Evolutionary conservation across 2,329 filamentous ascomycete species (phyloP).

Genomic region (Beauveria asiatica): DNA sequence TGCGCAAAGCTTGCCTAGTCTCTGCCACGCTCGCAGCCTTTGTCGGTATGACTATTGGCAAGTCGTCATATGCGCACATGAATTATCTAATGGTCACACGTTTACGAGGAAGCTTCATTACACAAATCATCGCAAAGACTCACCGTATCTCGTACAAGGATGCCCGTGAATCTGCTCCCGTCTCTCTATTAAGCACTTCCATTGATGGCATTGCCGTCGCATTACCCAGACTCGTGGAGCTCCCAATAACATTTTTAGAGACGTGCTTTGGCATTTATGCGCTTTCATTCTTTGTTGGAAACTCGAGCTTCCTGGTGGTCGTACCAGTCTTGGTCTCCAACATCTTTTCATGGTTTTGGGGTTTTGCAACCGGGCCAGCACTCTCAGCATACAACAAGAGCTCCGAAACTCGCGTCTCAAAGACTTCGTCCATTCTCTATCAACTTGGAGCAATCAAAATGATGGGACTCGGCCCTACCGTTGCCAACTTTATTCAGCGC

Average conservation of each 20-base stretch:
- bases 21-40: not conserved
- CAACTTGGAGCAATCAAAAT: constrained; percentile 6
- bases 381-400: not conserved
- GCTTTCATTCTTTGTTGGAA: not conserved
- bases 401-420: not conserved
- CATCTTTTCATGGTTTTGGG: constrained; percentile 3
- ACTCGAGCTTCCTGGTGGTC: not conserved
- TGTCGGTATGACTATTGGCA: not conserved
- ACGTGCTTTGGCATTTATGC: constrained; percentile 1
- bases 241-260: not conserved
- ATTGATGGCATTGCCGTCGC: constrained; percentile 1
- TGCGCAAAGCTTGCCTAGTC: not conserved
- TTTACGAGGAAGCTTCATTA: constrained; percentile 24
- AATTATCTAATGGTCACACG: constrained; percentile 22
- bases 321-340: constrained; percentile 1
- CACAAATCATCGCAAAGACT: constrained; percentile 40
- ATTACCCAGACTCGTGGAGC: not conserved
- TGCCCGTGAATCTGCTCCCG: constrained; percentile 20
- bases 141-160: constrained; percentile 22
- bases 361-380: not conserved
- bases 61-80: not conserved
- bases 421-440: not conserved
- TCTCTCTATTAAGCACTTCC: constrained; percentile 1
- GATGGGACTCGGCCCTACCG: constrained; percentile 2
- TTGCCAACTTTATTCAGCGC: not conserved